Base-by-base conservation (phyloP, 2,329 filamentous ascomycete genomes). In the Fusarium sp. region DNA sequence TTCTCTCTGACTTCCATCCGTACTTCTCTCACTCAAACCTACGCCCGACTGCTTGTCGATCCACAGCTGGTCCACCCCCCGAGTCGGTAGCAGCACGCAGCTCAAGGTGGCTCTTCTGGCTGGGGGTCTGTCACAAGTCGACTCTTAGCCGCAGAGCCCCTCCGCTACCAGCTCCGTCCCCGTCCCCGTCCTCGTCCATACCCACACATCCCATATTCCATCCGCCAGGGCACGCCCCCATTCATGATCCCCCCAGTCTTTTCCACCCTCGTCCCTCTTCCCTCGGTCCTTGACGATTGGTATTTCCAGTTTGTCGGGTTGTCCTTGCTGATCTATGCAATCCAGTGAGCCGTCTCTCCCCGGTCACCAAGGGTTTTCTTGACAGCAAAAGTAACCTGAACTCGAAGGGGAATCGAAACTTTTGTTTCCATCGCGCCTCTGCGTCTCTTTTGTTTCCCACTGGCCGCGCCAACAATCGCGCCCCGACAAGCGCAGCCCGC, bases 401-500 rank as follows among this genome's bases (percentile, higher is more conserved):
- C 27, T 27, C 4, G 56, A 40, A 52, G 37, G 16, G 13, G 29
- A 18, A 34, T 35, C 27, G 45, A 42, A 29, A 16, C 52, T 29
- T 61, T 31, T 34, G 31, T 24, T 70, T 38, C 31, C 14, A 57
- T 35, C 42, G 42, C 42, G 42, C 29, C 52, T 40, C 62, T 70
- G 76, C 74, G 68, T 72, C 72, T 78, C 69, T 75, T 47, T 64
- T 73, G 62, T 62, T 73, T 64, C 62, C 62, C 56, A 62, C 68
- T 62, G 61, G 57, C 59, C 73, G 73, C 75, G 75, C 73, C 76
- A 74, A 74, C 71, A 70, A 66, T 73, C 70, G 67, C 64, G 72
- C 76, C 76, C 73, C 67, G 76, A 78, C 74, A 78, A 77, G 76
- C 76, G 76, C 76, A 72, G 73, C 73, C 70, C 71, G 75, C 76